Evolutionary conservation across 2,329 filamentous ascomycete genomes (phyloP).

Genomic region (Leptographium galeiforme): DNA sequence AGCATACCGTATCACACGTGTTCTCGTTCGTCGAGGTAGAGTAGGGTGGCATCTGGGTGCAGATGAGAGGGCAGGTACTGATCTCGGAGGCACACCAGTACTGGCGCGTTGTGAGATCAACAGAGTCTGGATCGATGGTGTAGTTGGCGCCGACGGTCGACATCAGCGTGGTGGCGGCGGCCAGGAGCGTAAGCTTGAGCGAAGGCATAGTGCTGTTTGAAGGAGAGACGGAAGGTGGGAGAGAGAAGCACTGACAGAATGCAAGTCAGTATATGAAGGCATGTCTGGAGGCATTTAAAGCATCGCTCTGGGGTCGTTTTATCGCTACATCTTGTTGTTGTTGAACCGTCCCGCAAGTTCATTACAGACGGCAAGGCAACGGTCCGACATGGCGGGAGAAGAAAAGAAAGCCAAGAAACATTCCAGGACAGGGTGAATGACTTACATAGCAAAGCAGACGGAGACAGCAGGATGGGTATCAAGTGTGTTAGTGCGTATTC

Average conservation of each 20-base stretch:
- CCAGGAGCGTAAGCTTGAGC: constrained; percentile 37
- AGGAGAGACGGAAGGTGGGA: background rate
- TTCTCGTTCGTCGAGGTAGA: constrained; percentile 45
- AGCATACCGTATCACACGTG: constrained; percentile 47
- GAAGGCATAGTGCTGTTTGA: constrained; percentile 34
- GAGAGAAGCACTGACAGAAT: background rate
- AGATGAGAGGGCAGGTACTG: constrained; percentile 58
- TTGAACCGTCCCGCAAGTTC: too few relatives aligned
- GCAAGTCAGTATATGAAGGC: background rate
- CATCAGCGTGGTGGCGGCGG: constrained; percentile 39
- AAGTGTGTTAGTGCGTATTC: too few relatives aligned
- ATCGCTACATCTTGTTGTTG: too few relatives aligned
- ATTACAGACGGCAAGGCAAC: too few relatives aligned
- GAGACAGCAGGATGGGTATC: background rate
- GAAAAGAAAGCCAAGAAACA: too few relatives aligned
- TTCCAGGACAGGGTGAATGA: too few relatives aligned
- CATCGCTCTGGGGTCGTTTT: too few relatives aligned
- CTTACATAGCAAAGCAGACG: too few relatives aligned
- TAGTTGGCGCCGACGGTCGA: constrained; percentile 43
- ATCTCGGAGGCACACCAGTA: constrained; percentile 53
- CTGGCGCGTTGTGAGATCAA: constrained; percentile 36
- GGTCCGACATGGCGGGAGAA: too few relatives aligned
- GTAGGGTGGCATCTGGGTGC: constrained; percentile 42
- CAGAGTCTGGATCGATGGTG: constrained; percentile 46
- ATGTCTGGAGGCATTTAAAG: too few relatives aligned